Evolutionary conservation across 106 monocot genomes (phyloP).

Genomic region (Xerophyta viscosa): DNA sequence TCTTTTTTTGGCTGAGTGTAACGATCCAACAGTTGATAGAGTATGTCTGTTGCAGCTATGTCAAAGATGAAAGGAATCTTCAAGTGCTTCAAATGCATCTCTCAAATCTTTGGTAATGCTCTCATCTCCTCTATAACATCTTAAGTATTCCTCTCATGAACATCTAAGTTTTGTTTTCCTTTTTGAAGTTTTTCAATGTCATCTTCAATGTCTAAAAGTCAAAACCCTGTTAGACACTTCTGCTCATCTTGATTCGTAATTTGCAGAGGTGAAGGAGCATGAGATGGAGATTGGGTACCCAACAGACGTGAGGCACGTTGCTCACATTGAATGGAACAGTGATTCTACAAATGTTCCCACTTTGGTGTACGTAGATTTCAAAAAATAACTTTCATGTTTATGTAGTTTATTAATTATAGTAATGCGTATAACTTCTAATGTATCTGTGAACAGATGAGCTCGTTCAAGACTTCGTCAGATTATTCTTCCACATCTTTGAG

Average conservation of each 20-base stretch:
- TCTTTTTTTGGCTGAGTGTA: no score
- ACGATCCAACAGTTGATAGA: no score
- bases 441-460: constrained; percentile 82
- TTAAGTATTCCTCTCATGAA: no score
- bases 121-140: background rate
- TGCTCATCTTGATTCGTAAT: no score
- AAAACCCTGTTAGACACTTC: no score
- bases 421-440: no score
- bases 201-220: no score
- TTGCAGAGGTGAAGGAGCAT: constrained; percentile 61
- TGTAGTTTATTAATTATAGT: background rate
- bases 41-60: no score
- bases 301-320: constrained; percentile 83
- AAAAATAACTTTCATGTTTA: background rate
- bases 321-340: constrained; percentile 69
- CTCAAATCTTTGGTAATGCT: constrained; percentile 72
- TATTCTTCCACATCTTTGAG: constrained; percentile 36
- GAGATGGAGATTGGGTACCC: constrained; percentile 92
- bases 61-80: constrained; percentile 69
- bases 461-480: constrained; percentile 51
- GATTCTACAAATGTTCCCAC: constrained; percentile 34
- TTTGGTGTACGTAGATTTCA: no score
- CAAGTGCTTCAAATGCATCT: constrained; percentile 65
- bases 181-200: no score
- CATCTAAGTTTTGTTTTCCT: no score